Percentiles rank a stretch among this genome's conserved stretches.
Conservation (phyloP, 805 yeast species). For the Cyberlindnera suaveolens region DNA sequence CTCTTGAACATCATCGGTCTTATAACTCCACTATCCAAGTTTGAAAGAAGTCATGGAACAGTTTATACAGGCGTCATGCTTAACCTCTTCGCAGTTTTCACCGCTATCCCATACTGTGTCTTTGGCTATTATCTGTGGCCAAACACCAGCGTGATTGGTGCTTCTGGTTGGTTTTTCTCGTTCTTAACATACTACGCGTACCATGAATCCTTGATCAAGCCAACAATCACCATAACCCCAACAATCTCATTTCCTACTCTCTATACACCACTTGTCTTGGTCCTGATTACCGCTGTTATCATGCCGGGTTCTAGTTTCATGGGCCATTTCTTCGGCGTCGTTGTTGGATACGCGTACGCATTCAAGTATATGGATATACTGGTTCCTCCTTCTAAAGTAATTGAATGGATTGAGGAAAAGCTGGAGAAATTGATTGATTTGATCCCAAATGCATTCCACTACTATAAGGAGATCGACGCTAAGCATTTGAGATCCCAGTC, state of each 20-base stretch:
- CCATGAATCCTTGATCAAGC: conserved; percentile 34
- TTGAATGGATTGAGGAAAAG: conserved; percentile 58
- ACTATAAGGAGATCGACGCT: conserved; percentile 56
- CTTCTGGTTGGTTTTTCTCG: conserved; percentile 69
- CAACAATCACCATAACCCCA: conserved; percentile 34
- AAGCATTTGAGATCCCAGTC: conserved; percentile 33
- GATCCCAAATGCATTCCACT: conserved; percentile 49
- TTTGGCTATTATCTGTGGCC: conserved; percentile 41
- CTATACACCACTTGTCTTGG: conserved; percentile 46
- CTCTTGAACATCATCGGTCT: conserved; percentile 51
- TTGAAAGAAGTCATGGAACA: conserved; percentile 74
- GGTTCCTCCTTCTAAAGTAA: conserved; percentile 58
- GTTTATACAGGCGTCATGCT: conserved; percentile 78
- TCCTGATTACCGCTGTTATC: conserved; percentile 43
- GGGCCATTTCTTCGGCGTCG: conserved; percentile 66
- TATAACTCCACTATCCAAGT: conserved; percentile 52
- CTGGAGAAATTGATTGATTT: conserved; percentile 42
- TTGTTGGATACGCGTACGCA: conserved; percentile 60
- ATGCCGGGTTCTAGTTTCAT: conserved; percentile 64
- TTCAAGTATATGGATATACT: conserved; percentile 50
- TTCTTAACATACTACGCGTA: conserved; percentile 58
- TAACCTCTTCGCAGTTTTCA: conserved; percentile 60
- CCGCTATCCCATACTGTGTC: conserved; percentile 38
- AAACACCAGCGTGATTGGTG: conserved; percentile 50
- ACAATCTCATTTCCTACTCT: conserved; percentile 51